These are phyloP conservation scores for Aspergillus campestris DNA, from an alignment of 495 filamentous ascomycete species.

Conservation along the genomic window DNA sequence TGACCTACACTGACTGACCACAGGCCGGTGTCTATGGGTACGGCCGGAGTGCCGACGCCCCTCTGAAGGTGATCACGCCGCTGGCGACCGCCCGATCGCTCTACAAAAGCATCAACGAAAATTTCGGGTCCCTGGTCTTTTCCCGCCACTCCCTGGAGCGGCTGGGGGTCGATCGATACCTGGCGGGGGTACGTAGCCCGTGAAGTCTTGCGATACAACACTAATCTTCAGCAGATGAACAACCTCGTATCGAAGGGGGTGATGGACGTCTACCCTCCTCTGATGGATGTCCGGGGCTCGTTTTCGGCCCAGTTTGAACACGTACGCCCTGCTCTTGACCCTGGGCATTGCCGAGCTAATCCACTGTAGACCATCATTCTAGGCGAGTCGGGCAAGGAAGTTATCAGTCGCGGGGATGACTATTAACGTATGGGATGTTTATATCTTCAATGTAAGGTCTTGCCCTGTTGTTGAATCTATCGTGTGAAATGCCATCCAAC, in stretches of 20 bases:
- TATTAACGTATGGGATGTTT: conserved; percentile 16
- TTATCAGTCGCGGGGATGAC: conserved; percentile 44
- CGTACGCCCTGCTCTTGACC: conserved; percentile 25
- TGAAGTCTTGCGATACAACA: background rate
- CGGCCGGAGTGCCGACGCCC: conserved; percentile 43
- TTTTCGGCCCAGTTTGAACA: conserved; percentile 57
- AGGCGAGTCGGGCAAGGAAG: conserved; percentile 38
- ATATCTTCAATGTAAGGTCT: too few relatives aligned
- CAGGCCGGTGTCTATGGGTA: conserved; percentile 39
- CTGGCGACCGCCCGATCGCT: conserved; percentile 51
- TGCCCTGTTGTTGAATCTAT: too few relatives aligned
- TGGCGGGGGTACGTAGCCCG: conserved; percentile 43
- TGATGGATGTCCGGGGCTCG: conserved; percentile 47
- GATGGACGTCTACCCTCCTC: conserved; percentile 44
- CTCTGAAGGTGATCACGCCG: conserved; percentile 37
- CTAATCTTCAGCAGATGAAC: conserved; percentile 32
- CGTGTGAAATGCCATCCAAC: too few relatives aligned
- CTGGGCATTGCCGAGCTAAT: background rate
- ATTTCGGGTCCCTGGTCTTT: conserved; percentile 56
- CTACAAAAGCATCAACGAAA: conserved; percentile 52
- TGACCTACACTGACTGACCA: background rate
- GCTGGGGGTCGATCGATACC: conserved; percentile 51
- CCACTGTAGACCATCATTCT: conserved; percentile 35
- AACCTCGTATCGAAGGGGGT: conserved; percentile 44
- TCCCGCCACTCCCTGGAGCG: conserved; percentile 57